Percentiles rank a stretch among this genome's conserved stretches.
Conservation (phyloP, 2,329 filamentous ascomycete genomes). For the Paecilomyces sp. region DNA sequence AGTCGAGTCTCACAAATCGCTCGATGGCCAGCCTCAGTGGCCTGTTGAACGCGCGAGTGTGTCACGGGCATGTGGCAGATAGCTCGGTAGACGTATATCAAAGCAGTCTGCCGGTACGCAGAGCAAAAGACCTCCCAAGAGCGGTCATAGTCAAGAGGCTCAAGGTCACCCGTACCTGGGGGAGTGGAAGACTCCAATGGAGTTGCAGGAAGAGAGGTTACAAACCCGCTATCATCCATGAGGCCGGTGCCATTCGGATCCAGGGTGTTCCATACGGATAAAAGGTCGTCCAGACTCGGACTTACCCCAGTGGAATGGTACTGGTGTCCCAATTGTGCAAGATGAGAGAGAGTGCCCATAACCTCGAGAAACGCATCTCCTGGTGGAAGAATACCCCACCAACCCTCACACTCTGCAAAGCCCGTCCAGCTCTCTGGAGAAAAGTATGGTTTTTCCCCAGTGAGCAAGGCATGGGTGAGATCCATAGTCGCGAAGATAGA, state of each 20-base stretch:
- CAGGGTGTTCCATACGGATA: constrained; percentile 2
- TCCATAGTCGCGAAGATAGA: constrained; percentile 41
- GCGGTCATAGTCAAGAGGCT: constrained; percentile 21
- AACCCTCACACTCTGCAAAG: constrained; percentile 34
- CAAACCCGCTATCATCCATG: not conserved
- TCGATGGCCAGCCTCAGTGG: constrained; percentile 3
- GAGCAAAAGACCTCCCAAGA: constrained; percentile 29
- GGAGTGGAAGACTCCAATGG: not conserved
- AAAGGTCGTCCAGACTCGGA: not conserved
- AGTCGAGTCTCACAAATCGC: constrained; percentile 8
- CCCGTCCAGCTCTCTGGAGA: constrained; percentile 30
- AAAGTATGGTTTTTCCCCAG: constrained; percentile 32
- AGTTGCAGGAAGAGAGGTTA: not conserved
- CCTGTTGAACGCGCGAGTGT: constrained; percentile 35
- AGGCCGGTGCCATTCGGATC: not conserved
- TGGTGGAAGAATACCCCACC: constrained; percentile 30
- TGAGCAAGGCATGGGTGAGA: constrained; percentile 35
- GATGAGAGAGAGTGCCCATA: constrained; percentile 9
- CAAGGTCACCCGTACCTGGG: not conserved
- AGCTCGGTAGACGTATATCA: constrained; percentile 39
- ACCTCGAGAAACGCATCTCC: constrained; percentile 9
- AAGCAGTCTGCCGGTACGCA: constrained; percentile 35
- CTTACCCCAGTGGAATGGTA: not conserved
- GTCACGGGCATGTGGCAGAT: constrained; percentile 32
- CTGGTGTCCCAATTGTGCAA: constrained; percentile 6